These are phyloP conservation scores for Plantago elongata DNA, from an alignment of 257 asterid genomes.

Conservation along the genomic window DNA sequence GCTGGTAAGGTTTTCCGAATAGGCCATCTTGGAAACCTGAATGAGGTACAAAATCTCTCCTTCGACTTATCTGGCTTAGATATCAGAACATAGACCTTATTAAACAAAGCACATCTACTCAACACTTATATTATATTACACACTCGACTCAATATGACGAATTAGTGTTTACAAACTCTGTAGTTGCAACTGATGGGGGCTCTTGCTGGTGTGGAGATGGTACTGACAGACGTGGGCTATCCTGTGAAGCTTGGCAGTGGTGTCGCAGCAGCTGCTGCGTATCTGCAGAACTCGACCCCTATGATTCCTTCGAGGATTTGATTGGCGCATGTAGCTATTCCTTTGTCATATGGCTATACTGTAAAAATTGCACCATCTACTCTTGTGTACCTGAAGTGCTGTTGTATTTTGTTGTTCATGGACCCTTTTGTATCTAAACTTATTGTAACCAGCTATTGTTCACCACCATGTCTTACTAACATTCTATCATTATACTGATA, in stretches of 20 bases:
- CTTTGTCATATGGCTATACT: constrained; percentile 32
- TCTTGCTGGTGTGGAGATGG: constrained; percentile 99
- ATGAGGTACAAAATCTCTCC: constrained; percentile 49
- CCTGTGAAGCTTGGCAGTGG: constrained; percentile 91
- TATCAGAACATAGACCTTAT: not conserved
- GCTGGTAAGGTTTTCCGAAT: constrained; percentile 98
- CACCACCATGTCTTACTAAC: too few species aligned
- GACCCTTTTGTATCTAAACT: constrained; percentile 23
- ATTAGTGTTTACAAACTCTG: not conserved
- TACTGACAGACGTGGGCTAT: constrained; percentile 89
- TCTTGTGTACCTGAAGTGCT: constrained; percentile 14
- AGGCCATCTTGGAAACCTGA: constrained; percentile 95
- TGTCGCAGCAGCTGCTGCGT: constrained; percentile 87
- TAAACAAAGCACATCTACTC: not conserved
- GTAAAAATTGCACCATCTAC: constrained; percentile 41
- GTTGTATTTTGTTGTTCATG: constrained; percentile 32
- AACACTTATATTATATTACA: not conserved
- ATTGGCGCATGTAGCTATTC: constrained; percentile 26
- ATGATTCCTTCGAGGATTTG: constrained; percentile 92
- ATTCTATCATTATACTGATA: too few species aligned
- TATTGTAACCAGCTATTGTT: not conserved
- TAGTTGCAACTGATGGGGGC: constrained; percentile 95
- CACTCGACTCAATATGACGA: not conserved
- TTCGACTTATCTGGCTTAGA: not conserved
- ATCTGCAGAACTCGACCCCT: constrained; percentile 78